A percentile compares a stretch with the other conserved stretches of the same genome.
These are phyloP conservation scores for Talaromyces funiculosus DNA, from an alignment of 2,329 filamentous ascomycete genomes.

Conservation along the genomic window DNA sequence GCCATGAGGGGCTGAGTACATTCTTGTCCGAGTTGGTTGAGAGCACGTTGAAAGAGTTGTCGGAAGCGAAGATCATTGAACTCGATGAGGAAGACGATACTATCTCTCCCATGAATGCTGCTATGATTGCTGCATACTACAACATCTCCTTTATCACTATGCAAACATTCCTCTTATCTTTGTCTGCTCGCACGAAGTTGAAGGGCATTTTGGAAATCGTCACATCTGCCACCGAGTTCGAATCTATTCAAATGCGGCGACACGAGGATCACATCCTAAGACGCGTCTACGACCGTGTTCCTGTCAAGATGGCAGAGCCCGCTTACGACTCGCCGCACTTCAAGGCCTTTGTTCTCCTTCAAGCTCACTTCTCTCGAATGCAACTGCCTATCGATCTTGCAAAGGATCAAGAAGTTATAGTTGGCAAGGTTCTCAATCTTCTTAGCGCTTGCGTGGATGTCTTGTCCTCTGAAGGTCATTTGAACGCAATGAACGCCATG, in stretches of 20 bases:
- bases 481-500: conserved; percentile 98
- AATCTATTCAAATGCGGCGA: conserved; percentile 85
- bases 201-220: conserved; percentile 97
- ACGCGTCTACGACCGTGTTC: conserved; percentile 88
- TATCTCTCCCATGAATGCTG: conserved; percentile 83
- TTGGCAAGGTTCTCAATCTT: conserved; percentile 78
- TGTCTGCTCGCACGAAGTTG: conserved; percentile 82
- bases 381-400: conserved; percentile 90
- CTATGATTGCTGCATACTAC: conserved; percentile 98
- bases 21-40: conserved; percentile 94
- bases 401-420: conserved; percentile 87
- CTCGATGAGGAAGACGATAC: conserved; percentile 90
- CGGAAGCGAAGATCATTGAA: conserved; percentile 92
- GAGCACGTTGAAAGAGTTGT: conserved; percentile 80
- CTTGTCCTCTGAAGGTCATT: conserved; percentile 86
- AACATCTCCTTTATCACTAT: conserved; percentile 99
- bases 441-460: conserved; percentile 92
- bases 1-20: conserved; percentile 86
- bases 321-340: conserved; percentile 93
- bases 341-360: conserved; percentile 94
- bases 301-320: conserved; percentile 87
- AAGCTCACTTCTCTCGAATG: conserved; percentile 97
- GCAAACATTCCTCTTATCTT: conserved; percentile 93
- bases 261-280: conserved; percentile 85
- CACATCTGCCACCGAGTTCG: conserved; percentile 94